Evolutionary conservation across 31 red algal genomes (phyloP), one percentile per base, ranked within the genome.

Genomic region (Endocladia muricata): DNA sequence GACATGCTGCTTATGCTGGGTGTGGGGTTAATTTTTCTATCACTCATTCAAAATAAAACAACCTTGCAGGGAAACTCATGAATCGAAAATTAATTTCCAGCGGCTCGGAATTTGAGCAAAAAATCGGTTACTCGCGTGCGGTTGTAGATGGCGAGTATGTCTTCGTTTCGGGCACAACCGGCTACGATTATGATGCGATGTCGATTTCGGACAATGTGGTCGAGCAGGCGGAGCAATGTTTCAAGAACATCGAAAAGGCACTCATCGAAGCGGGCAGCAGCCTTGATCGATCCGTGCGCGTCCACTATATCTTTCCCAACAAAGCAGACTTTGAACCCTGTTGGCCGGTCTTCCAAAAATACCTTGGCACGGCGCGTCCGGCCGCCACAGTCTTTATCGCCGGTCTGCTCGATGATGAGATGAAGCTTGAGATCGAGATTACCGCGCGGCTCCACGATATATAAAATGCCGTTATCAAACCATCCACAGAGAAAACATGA

Each of bases 121-220:
- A 52, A n/a, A 52, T 52, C 47, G 47, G 47, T 15, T 52, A 52
- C 47, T 52, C 47, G n/a, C 13, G 47, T 15, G 47, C 47, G n/a
- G 47, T 52, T 52, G 47, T 52, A 15, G 13, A 52, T 15, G 47
- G 47, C n/a, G 47, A 52, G 11, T 52, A n/a, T 11, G 47, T 52
- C 13, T 52, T 52, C 47, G 47, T 52, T 15, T 11, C 47, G 11
- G 47, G 47, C 13, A 52, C 47, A 52, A 52, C 47, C n/a, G 47
- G 47, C n/a, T 52, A 52, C n/a, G 47, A 52, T n/a, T 52, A 52
- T 52, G 11, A 13, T 52, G n/a, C 47, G 47, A 52, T 52, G 47
- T 15, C 47, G 47, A 52, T 52, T 52, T 52, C 47, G 47, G 47
- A 52, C n/a, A n/a, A 52, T 52, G 47, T 52, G n/a, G n/a, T n/a